Conservation (phyloP, 2,329 filamentous ascomycete species). For the Endoconidiophora polonica region DNA sequence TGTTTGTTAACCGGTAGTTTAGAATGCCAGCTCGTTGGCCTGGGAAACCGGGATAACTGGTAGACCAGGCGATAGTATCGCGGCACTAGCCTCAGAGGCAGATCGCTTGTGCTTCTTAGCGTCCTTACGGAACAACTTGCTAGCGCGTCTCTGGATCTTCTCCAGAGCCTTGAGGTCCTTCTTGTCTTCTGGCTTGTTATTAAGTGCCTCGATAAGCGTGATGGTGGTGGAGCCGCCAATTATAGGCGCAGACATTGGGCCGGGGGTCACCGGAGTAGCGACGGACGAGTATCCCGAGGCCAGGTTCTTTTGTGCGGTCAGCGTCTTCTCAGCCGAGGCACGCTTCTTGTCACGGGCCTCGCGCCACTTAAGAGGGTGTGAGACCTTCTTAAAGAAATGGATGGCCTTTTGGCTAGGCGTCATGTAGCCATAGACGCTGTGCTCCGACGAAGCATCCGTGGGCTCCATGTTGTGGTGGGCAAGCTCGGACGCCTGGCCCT, state of each 20-base stretch:
- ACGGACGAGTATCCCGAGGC: conserved; percentile 5
- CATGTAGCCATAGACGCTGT: conserved; percentile 12
- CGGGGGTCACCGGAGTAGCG: background rate
- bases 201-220: conserved; percentile 7
- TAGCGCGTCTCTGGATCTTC: conserved; percentile 7
- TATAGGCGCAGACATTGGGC: background rate
- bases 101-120: conserved; percentile 5
- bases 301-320: conserved; percentile 7
- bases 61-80: conserved; percentile 7
- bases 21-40: conserved; percentile 6
- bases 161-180: conserved; percentile 4
- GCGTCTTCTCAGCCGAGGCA: conserved; percentile 6
- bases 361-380: conserved; percentile 10
- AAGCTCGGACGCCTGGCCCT: conserved; percentile 11
- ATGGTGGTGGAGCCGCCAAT: conserved; percentile 2
- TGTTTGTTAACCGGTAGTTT: background rate
- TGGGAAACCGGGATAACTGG: conserved; percentile 8
- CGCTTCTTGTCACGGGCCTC: conserved; percentile 10
- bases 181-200: background rate
- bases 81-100: background rate
- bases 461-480: conserved; percentile 11
- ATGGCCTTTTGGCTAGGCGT: conserved; percentile 12
- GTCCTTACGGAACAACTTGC: conserved; percentile 8
- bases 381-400: conserved; percentile 11
- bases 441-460: conserved; percentile 9